Base-by-base conservation (phyloP, 2,329 filamentous ascomycete species). In the Colletotrichum truncatum region DNA sequence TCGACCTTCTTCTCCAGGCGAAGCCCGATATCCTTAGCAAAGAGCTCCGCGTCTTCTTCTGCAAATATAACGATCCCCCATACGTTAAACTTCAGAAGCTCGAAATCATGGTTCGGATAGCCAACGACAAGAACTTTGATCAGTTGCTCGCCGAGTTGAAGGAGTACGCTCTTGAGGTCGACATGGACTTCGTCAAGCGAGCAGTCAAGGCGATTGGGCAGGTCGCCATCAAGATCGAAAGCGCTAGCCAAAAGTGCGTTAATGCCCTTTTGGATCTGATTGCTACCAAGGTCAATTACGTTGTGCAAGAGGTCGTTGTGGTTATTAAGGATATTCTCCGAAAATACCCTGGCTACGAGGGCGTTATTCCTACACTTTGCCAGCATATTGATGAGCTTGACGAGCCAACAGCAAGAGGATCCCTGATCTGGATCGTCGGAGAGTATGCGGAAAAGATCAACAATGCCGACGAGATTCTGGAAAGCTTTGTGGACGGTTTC, bases 371-470 rank as follows among this genome's bases (percentile, higher is more conserved):
- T 3, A 97, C 94, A 1, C 85, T 99, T 12, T 99, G 97, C 82
- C 89, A 98, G 77, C 93, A 97, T 75, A 98, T 99, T 67, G 96
- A 99, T 73, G 96, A 99, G 72, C 80, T 99, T 70, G 96, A 99
- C 74, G 96, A 99, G 78, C 94, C 95, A 1, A 91, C 94, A 72
- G 96, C 96, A 6, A 86, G 96, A 73, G 94, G 92, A 3, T 92
- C 95, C 21, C 82, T 99, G 65, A 98, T 99, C 73, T 99, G 96
- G 96, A 98, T 99, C 70, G 95, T 99, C 6, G 96, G 96, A 71
- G 96, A 99, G 77, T 99, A 99, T 76, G 96, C 96, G 1, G 96
- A 99, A 82, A 99, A 99, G 85, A 99, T 99, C 74, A 97, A 89
- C 81, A 98, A 99, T 73, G 96, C 96, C n/a, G 94, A 94, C 69